Evolutionary conservation across 2,329 filamentous ascomycete species (phyloP).

Genomic region (Fusarium scirpi): DNA sequence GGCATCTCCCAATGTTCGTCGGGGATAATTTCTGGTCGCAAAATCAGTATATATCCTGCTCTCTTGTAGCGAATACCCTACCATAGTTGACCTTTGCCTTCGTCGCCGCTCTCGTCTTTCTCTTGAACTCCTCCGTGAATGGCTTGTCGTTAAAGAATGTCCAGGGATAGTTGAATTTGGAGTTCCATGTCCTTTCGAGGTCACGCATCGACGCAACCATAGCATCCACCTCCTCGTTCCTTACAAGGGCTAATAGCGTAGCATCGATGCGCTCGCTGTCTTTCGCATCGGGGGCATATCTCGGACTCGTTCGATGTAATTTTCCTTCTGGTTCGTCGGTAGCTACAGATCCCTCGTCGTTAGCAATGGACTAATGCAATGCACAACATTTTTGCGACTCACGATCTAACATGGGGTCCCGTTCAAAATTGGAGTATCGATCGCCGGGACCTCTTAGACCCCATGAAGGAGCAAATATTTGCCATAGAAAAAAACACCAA

Average conservation of each 20-base stretch:
- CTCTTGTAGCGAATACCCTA: conserved; percentile 55
- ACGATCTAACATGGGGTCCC: conserved; percentile 91
- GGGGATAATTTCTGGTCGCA: conserved; percentile 80
- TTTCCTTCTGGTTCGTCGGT: conserved; percentile 85
- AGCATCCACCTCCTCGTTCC: conserved; percentile 87
- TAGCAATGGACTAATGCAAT: conserved; percentile 10
- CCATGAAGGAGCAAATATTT: conserved; percentile 72
- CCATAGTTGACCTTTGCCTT: conserved; percentile 90
- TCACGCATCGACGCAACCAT: conserved; percentile 92
- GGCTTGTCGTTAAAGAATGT: conserved; percentile 98
- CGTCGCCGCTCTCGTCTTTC: conserved; percentile 80
- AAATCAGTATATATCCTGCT: conserved; percentile 3
- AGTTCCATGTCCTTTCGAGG: conserved; percentile 94
- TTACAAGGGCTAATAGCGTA: conserved; percentile 89
- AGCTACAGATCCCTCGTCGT: conserved; percentile 61
- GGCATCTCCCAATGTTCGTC: conserved; percentile 94
- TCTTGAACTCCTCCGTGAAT: conserved; percentile 94
- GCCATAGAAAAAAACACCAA: conserved; percentile 83
- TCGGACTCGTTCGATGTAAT: conserved; percentile 78
- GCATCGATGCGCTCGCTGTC: conserved; percentile 90
- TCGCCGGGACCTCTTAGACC: conserved; percentile 57
- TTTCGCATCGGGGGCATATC: conserved; percentile 80
- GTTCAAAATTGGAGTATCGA: conserved; percentile 69
- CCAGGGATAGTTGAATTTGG: conserved; percentile 99
- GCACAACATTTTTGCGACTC: conserved; percentile 52